phyloP scores from a whole-genome alignment of 2,329 filamentous ascomycete species.

The Blastomyces percursus region DNA sequence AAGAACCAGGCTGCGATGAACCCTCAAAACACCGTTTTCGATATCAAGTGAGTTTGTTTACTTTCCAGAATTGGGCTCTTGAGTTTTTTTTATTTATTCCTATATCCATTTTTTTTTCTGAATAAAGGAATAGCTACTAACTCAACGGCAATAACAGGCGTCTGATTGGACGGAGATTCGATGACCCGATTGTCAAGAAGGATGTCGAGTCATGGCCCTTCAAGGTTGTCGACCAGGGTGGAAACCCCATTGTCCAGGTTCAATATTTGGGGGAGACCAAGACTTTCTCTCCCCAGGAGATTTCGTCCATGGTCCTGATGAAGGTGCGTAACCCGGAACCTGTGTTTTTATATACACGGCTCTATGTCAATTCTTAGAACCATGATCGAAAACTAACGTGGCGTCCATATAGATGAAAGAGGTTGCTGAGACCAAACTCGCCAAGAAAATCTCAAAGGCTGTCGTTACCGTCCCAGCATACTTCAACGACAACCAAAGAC shows the following conservation, averaged over 20 bases:
- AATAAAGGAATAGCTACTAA: not conserved
- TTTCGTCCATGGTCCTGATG: conserved; percentile 95
- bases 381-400: conserved; percentile 2
- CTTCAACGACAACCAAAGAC: conserved; percentile 99
- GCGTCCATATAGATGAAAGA: conserved; percentile 74
- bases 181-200: conserved; percentile 96
- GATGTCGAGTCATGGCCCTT: conserved; percentile 98
- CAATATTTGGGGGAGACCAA: conserved; percentile 92
- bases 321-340: conserved; percentile 54
- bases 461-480: conserved; percentile 98
- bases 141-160: conserved; percentile 49
- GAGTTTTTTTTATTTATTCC: not conserved
- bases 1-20: conserved; percentile 99
- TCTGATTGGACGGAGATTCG: conserved; percentile 90
- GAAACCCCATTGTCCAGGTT: conserved; percentile 85
- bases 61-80: not conserved
- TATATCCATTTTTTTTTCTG: not conserved
- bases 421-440: conserved; percentile 94
- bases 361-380: not conserved
- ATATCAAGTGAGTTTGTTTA: conserved; percentile 70
- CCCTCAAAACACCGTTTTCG: conserved; percentile 95
- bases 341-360: not conserved
- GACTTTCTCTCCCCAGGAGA: conserved; percentile 95
- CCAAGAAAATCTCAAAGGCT: conserved; percentile 98
- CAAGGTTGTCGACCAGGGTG: conserved; percentile 86